phyloP scores from a whole-genome alignment of 2,329 filamentous ascomycete species.

The Botryotinia narcissicola region DNA sequence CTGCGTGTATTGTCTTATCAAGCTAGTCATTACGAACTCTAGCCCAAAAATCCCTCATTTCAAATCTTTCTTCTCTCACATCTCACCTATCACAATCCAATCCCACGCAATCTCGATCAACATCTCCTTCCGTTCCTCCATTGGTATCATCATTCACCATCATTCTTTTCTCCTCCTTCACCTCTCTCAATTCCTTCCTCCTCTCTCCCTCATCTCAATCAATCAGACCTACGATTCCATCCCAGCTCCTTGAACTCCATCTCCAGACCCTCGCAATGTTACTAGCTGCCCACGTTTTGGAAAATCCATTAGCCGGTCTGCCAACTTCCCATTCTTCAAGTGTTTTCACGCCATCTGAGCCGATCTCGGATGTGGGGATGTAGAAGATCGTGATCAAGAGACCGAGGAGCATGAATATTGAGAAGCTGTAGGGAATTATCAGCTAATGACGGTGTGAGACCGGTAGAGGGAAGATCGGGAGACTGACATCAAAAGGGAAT shows the following conservation, averaged over 20 bases:
- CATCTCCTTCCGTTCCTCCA: neutral
- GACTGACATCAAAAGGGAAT: neutral
- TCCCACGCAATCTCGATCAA: neutral
- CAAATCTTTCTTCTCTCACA: neutral
- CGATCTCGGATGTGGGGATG: neutral
- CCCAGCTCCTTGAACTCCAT: neutral
- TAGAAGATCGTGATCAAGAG: neutral
- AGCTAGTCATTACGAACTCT: too few relatives aligned
- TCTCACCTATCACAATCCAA: neutral
- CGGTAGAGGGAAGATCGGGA: neutral
- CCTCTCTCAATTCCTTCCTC: rapidly evolving
- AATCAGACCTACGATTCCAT: neutral
- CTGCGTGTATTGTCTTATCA: too few relatives aligned
- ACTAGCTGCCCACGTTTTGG: neutral
- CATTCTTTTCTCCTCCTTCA: neutral
- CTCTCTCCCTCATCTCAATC: neutral
- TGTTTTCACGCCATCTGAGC: neutral
- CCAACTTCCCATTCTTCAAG: neutral
- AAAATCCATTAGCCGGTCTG: neutral
- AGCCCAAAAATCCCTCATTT: neutral
- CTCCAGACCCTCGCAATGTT: neutral
- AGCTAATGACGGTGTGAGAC: neutral
- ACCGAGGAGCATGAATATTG: neutral
- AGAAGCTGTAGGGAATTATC: neutral
- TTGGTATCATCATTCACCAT: neutral